These are phyloP conservation scores for Perilla frutescens DNA, from an alignment of 257 asterid species.

Conservation along the genomic window DNA sequence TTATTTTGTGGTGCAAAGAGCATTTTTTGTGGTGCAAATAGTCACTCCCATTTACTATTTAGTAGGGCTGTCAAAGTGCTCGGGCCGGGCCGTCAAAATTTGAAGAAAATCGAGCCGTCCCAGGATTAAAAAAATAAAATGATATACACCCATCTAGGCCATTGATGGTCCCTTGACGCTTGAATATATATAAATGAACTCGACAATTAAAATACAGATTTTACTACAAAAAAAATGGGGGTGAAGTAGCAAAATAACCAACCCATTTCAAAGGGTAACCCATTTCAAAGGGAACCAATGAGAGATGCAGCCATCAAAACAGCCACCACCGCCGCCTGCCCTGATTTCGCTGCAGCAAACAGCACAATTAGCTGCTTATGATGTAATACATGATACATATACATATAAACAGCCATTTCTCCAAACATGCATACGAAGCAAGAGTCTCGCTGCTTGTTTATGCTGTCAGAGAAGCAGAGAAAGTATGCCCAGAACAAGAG, in stretches of 20 bases:
- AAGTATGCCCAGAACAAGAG: neutral
- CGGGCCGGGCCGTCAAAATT: no score
- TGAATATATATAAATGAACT: no score
- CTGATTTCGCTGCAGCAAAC: slow-evolving; percentile 50
- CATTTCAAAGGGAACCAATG: neutral
- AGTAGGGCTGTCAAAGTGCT: no score
- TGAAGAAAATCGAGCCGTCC: no score
- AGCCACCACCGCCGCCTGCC: slow-evolving; percentile 63
- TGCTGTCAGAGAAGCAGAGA: neutral
- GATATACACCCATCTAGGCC: no score
- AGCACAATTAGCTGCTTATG: neutral
- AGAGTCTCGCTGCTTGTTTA: neutral
- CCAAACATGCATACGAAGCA: neutral
- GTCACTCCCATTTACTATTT: no score
- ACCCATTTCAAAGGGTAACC: slow-evolving; percentile 8
- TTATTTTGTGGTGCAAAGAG: no score
- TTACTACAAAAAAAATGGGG: slow-evolving; percentile 10
- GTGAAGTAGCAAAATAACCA: slow-evolving; percentile 24
- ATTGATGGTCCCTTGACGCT: no score
- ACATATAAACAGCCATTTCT: no score
- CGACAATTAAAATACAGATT: neutral
- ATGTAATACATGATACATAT: no score
- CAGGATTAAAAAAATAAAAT: no score
- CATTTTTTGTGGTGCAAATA: no score
- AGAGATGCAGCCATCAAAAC: slow-evolving; percentile 41